Evolutionary conservation across 148 eudicot genomes (phyloP), one percentile per base, ranked within the genome.

Genomic region (Dysphania ambrosioides): DNA sequence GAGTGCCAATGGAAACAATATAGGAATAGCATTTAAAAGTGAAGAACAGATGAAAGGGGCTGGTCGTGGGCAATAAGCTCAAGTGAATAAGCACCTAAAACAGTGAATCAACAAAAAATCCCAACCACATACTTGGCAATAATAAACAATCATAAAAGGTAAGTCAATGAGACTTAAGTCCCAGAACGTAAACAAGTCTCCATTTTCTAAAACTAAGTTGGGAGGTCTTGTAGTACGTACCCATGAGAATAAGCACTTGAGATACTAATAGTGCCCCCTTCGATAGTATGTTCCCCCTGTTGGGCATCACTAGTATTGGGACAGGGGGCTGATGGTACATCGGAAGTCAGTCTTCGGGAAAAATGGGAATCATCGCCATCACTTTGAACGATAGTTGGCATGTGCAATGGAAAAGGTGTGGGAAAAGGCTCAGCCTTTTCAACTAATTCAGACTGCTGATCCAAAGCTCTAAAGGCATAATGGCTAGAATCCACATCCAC

Each of bases 181-280:
- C 73, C 68, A 18, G n/a, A 75, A 13, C 42, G 21, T 47, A 47
- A 47, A 47, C 16, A 1, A 47, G 51, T 1, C 19, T 44, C 51
- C 5, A 13, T 6, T 21, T 53, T 41, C 5, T 9, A 62, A 29
- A 61, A 32, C 10, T 9, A 62, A 55, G 63, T 32, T 62, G 63
- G 44, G n/a, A 60, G 66, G 78, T 38, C 26, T 56, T 34, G 21
- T 44, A 34, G 82, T 58, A 84, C 89, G 65, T 78, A 94, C 98
- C 90, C 91, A 42, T 91, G 91, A 31, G 98, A 91, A 79, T 90
- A 94, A 66, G 78, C 81, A 73, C 90, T 90, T 57, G 87, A 85
- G 66, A 91, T 88, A 85, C 86, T 94, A 65, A 91, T 88, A 44
- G 96, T 90, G 49, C 97, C 97, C 41, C 97, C 97, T 85, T 88